phyloP scores from a whole-genome alignment of 2,329 filamentous ascomycete genomes.

The Epichloe hybrida region DNA sequence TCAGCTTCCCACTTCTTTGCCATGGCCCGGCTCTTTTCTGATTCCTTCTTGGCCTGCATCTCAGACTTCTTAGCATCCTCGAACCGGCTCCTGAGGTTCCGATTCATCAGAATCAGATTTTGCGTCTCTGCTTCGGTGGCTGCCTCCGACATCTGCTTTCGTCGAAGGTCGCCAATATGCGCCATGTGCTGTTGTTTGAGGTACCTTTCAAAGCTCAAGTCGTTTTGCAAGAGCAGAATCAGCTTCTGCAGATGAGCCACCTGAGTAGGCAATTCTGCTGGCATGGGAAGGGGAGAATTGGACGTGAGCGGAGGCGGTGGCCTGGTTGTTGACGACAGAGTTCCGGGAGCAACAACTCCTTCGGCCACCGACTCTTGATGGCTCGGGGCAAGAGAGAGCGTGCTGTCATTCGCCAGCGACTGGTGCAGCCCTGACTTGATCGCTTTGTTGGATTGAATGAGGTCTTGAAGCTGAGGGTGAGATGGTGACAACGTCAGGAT shows the following conservation, averaged over 20 bases:
- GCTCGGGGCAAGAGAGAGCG: constrained; percentile 37
- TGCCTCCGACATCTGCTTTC: constrained; percentile 61
- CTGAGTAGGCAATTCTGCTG: constrained; percentile 24
- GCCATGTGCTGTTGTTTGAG: constrained; percentile 72
- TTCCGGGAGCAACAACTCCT: constrained; percentile 13
- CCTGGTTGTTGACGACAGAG: constrained; percentile 6
- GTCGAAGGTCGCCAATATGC: constrained; percentile 66
- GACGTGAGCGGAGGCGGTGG: constrained; percentile 15
- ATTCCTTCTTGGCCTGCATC: constrained; percentile 57
- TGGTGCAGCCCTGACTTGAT: constrained; percentile 43
- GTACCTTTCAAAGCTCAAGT: constrained; percentile 72
- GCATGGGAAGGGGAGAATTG: constrained; percentile 17
- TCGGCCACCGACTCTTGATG: constrained; percentile 34
- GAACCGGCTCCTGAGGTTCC: constrained; percentile 56
- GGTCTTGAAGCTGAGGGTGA: constrained; percentile 44
- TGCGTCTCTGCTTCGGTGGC: constrained; percentile 72
- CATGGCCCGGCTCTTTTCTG: constrained; percentile 55
- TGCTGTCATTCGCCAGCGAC: constrained; percentile 43
- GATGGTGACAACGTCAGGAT: constrained; percentile 37
- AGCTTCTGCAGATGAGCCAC: constrained; percentile 53
- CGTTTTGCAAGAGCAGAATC: constrained; percentile 63
- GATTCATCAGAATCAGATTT: constrained; percentile 64
- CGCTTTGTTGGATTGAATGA: constrained; percentile 45
- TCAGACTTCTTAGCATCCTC: constrained; percentile 61
- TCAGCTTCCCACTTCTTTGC: constrained; percentile 69